Evolutionary conservation across 164 flowering plant species (phyloP), one percentile per base, ranked within the genome.

Genomic region (Buxus sempervirens): DNA sequence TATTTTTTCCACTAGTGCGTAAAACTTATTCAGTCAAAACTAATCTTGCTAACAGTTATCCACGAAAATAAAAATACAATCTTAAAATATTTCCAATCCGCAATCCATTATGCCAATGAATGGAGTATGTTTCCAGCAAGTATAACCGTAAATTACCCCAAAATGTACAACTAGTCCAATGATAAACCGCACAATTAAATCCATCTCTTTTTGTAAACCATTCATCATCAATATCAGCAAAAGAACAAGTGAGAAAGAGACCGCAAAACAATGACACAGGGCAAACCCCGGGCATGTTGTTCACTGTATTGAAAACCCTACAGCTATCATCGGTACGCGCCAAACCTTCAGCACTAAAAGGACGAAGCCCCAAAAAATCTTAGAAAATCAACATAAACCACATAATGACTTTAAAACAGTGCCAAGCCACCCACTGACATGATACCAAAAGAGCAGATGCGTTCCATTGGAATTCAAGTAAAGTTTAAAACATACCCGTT

Each of bases 401-500:
- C 12, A 53, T 60, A 22, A 36, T 54, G 20, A 27, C 21, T 60
- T 53, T 21, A 27, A 27, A 64, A 58, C 54, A 54, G 32, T 21
- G 24, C 8, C 67, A 45, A 57, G 58, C 15, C n/a, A 28, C 54
- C n/a, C n/a, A n/a, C n/a, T n/a, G n/a, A n/a, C n/a, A n/a, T n/a
- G n/a, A n/a, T n/a, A n/a, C n/a, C 38, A 54, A 22, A 25, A 54
- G 7, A 13, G 26, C 23, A 49, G 42, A 62, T 55, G 51, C 62
- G 60, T 25, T 9, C 70, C 51, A 28, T 51, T 24, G 61, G 21
- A 60, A 19, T 3, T 36, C 64, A 51, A 56, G 15, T 2, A 20
- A 54, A 38, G 9, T 28, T 61, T 14, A 45, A 56, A 62, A 38
- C 64, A 38, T 25, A 89, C 93, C 90, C 81, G 77, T 72, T 74